Percentiles rank a stretch among this genome's conserved stretches.
phyloP scores from a whole-genome alignment of 176 grass and related monocot species.

The Saccharum officinarum region DNA sequence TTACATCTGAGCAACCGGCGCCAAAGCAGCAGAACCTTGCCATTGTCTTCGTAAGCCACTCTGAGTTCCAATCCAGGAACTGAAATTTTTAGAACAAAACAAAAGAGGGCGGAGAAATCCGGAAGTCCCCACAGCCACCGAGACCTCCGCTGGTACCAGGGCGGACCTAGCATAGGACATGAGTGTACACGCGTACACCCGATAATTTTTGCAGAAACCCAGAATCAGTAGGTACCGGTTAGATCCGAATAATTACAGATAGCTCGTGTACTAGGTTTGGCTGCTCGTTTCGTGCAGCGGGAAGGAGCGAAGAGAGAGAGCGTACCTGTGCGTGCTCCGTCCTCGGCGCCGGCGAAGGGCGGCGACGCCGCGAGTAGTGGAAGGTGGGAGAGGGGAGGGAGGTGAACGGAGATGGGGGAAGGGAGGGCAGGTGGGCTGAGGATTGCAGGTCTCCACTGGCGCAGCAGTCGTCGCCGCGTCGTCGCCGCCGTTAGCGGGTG shows the following conservation, averaged over 20 bases:
- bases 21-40: conserved; percentile 47
- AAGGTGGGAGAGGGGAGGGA: no score
- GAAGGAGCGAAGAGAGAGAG: not conserved
- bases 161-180: conserved; percentile 35
- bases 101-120: not conserved
- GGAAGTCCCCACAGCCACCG: conserved; percentile 3
- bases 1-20: conserved; percentile 39
- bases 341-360: conserved; percentile 3
- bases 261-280: not conserved
- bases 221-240: not conserved
- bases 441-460: conserved; percentile 4
- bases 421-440: not conserved
- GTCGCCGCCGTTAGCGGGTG: not conserved
- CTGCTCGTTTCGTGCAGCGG: not conserved
- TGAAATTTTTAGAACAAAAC: not conserved
- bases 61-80: not conserved
- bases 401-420: not conserved
- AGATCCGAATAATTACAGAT: not conserved
- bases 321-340: not conserved
- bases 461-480: conserved; percentile 17
- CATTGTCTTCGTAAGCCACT: conserved; percentile 19
- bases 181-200: not conserved
- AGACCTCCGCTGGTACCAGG: not conserved
- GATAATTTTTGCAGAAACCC: not conserved
- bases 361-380: not conserved